These are phyloP conservation scores for Chloromonas sp. DNA, from an alignment of 163 green algal genomes.

Conservation along the genomic window DNA sequence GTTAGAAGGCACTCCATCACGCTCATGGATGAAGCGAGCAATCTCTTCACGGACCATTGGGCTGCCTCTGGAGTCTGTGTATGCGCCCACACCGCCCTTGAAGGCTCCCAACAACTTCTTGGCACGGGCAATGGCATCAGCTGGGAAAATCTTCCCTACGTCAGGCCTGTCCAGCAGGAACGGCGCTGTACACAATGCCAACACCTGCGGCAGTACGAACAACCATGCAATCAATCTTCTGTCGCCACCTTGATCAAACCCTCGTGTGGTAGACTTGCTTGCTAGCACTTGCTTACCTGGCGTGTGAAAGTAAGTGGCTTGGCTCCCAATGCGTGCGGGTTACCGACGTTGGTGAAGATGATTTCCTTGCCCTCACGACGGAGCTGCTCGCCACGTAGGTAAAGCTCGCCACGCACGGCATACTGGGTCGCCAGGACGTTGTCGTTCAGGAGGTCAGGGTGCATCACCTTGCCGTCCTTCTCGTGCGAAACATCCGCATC, in stretches of 20 bases:
- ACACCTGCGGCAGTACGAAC: slow-evolving; percentile 42
- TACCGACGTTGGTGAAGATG: slow-evolving; percentile 88
- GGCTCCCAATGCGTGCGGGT: slow-evolving; percentile 65
- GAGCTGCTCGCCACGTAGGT: slow-evolving; percentile 75
- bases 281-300: slow-evolving; percentile 32
- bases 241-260: too few relatives aligned
- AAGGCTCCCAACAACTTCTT: slow-evolving; percentile 40
- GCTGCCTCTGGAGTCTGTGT: slow-evolving; percentile 78
- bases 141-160: slow-evolving; percentile 50
- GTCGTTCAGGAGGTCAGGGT: slow-evolving; percentile 74
- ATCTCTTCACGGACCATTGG: slow-evolving; percentile 70
- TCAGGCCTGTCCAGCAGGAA: slow-evolving; percentile 60
- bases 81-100: slow-evolving; percentile 70
- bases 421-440: slow-evolving; percentile 78
- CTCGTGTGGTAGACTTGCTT: too few relatives aligned
- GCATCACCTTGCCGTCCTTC: slow-evolving; percentile 72
- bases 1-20: slow-evolving; percentile 52
- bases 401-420: slow-evolving; percentile 85
- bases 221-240: background rate
- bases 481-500: background rate
- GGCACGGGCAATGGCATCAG: slow-evolving; percentile 53
- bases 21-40: slow-evolving; percentile 71
- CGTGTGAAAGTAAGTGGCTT: slow-evolving; percentile 67
- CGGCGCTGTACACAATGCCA: slow-evolving; percentile 61
- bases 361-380: slow-evolving; percentile 72